Base-by-base conservation (phyloP, 345 rosid species). In the Eucalyptus curtisii region DNA sequence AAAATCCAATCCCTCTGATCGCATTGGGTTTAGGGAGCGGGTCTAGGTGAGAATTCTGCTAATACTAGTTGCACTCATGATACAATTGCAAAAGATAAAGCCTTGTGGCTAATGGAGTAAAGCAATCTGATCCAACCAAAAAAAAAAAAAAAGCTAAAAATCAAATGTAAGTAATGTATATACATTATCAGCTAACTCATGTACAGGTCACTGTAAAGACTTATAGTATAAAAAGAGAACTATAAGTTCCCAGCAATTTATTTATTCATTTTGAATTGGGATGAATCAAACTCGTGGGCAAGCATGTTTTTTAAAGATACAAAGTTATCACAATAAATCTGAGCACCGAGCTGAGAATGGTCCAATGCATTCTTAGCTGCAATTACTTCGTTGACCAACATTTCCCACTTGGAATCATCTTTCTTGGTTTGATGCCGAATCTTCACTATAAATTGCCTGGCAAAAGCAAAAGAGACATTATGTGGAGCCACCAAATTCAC, bases 331-430 rank as follows among this genome's bases (percentile, higher is more conserved):
- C 55, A 64, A 76, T 79, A 91, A 90, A 92, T 91, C 93, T 13
- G 89, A 42, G n/a, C 66, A 87, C 52, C 91, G 89, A 89, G 92
- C 85, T 24, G 93, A 88, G 89, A 95, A 91, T 22, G 95, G 95
- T 19, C 96, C 94, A 92, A 85, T 17, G 94, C 93, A 71, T 90
- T 94, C 92, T 91, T 95, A 5, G 97, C 95, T 55, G 93, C 90
- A 31, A 88, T 89, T 86, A 97, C 95, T 91, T 95, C 95, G 90
- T 93, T 93, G 15, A 94, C 98, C 90, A 96, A 92, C 92, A 92
- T 87, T 87, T 91, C 92, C 98, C 97, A 95, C 90, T 89, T 95
- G 2, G 93, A 91, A 89, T 94, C 96, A 33, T 95, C 97, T 93
- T 93, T 97, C 95, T 94, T 95, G 88, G 17, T 49, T 66, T 94